phyloP scores from a whole-genome alignment of 306 rosid genomes.

The Prunus dulcis region DNA sequence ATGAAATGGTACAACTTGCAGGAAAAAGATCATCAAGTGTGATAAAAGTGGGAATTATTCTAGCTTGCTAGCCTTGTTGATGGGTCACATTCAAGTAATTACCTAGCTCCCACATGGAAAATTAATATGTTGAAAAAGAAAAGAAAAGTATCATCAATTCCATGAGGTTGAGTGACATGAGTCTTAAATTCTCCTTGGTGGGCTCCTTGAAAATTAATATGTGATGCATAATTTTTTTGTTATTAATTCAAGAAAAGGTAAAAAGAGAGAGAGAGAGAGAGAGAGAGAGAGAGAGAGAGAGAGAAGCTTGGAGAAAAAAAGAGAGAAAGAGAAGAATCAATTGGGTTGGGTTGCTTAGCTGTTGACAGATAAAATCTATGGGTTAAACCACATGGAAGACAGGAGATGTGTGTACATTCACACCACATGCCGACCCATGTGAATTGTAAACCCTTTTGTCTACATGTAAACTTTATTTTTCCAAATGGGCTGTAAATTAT shows the following conservation, averaged over 20 bases:
- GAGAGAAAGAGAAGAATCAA: slow-evolving; percentile 27
- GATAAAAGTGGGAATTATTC: not conserved
- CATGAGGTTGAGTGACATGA: slow-evolving; percentile 2
- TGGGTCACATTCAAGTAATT: slow-evolving; percentile 1
- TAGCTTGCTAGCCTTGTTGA: not conserved
- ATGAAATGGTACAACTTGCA: not conserved
- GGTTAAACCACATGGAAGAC: slow-evolving; percentile 92
- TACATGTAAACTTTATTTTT: slow-evolving; percentile 40
- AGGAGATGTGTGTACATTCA: slow-evolving; percentile 65
- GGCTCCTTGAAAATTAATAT: slow-evolving; percentile 18
- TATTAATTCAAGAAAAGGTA: slow-evolving; percentile 4
- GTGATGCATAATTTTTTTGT: slow-evolving; percentile 1
- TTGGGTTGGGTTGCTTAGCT: slow-evolving; percentile 73
- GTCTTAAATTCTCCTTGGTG: slow-evolving; percentile 3
- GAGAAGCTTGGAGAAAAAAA: not conserved
- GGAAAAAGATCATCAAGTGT: not conserved
- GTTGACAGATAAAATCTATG: slow-evolving; percentile 72
- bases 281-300: not conserved
- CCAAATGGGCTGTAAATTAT: slow-evolving; percentile 41
- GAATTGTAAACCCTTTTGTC: slow-evolving; percentile 72
- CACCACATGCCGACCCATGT: slow-evolving; percentile 86
- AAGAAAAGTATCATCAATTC: not conserved
- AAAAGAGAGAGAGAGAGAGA: not conserved
- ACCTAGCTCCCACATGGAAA: not conserved
- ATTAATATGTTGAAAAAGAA: not conserved